Evolutionary conservation across 495 filamentous ascomycete species (phyloP).

Genomic region (Glonium stellatum): DNA sequence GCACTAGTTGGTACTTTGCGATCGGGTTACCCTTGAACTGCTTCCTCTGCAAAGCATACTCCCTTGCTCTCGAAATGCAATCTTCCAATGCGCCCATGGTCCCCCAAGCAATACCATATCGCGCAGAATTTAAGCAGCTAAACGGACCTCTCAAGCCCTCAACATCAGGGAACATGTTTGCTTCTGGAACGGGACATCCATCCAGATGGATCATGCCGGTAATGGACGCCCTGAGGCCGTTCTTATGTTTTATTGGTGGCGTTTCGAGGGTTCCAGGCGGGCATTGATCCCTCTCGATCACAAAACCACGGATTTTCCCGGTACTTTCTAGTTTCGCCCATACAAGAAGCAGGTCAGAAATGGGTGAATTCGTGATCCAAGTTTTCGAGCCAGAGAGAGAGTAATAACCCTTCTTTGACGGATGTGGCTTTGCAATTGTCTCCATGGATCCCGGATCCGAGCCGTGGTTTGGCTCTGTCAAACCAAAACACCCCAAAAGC

Average conservation of each 20-base stretch:
- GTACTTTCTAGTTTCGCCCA: slow-evolving; percentile 90
- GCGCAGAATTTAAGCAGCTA: slow-evolving; percentile 84
- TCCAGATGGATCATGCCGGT: slow-evolving; percentile 98
- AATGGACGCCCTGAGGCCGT: slow-evolving; percentile 81
- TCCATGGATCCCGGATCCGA: slow-evolving; percentile 97
- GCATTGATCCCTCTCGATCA: slow-evolving; percentile 74
- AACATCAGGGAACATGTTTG: slow-evolving; percentile 90
- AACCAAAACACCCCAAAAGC: slow-evolving; percentile 81
- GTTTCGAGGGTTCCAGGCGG: slow-evolving; percentile 86
- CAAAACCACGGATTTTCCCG: slow-evolving; percentile 91
- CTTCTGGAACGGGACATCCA: slow-evolving; percentile 76
- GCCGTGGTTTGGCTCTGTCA: slow-evolving; percentile 97
- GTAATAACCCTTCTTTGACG: slow-evolving; percentile 77
- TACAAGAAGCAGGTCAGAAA: slow-evolving; percentile 81
- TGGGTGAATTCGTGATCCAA: slow-evolving; percentile 98
- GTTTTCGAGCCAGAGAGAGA: slow-evolving; percentile 83
- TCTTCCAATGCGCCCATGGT: slow-evolving; percentile 92
- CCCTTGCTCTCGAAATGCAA: slow-evolving; percentile 69
- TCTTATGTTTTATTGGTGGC: slow-evolving; percentile 91
- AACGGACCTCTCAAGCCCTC: slow-evolving; percentile 88
- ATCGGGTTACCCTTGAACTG: slow-evolving; percentile 96
- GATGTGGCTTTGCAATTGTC: slow-evolving; percentile 75
- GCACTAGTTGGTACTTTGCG: slow-evolving; percentile 95
- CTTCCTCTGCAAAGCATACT: slow-evolving; percentile 82
- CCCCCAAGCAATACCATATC: slow-evolving; percentile 90